Percentiles rank a stretch among this genome's conserved stretches.
Conservation (phyloP, 2,329 filamentous ascomycete genomes). For the Aspergillus pseudoglaucus region DNA sequence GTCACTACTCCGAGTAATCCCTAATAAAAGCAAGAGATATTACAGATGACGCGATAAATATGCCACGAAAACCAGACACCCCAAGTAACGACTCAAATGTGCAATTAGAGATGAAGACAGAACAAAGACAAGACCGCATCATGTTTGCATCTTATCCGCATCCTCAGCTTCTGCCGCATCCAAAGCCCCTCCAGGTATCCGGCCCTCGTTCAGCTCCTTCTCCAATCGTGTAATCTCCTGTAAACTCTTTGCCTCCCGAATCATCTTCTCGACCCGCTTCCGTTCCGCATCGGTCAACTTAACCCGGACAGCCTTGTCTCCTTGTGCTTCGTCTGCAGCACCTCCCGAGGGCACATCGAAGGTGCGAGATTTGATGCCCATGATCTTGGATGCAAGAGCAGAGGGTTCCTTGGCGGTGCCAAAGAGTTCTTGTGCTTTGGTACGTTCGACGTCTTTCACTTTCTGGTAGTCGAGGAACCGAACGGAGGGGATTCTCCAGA, state of each 20-base stretch:
- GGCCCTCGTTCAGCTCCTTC: slow-evolving; percentile 84
- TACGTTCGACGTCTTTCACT: slow-evolving; percentile 78
- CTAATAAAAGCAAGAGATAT: neutral
- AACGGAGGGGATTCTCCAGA: slow-evolving; percentile 78
- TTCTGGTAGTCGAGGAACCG: slow-evolving; percentile 90
- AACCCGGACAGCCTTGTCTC: slow-evolving; percentile 64
- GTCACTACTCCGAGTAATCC: neutral
- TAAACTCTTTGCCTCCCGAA: slow-evolving; percentile 79
- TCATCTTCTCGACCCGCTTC: slow-evolving; percentile 76
- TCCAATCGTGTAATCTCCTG: slow-evolving; percentile 86
- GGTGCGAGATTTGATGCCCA: slow-evolving; percentile 72
- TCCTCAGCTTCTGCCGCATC: slow-evolving; percentile 30
- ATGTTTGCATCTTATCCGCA: slow-evolving; percentile 32
- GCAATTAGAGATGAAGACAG: slow-evolving; percentile 22
- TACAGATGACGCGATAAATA: neutral
- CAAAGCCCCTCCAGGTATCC: slow-evolving; percentile 62
- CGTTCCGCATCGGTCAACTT: slow-evolving; percentile 85
- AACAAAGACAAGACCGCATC: slow-evolving; percentile 12
- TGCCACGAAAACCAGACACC: neutral
- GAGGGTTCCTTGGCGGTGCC: slow-evolving; percentile 72
- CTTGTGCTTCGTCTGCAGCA: slow-evolving; percentile 35
- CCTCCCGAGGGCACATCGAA: slow-evolving; percentile 50
- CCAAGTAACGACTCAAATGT: neutral
- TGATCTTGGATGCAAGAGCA: slow-evolving; percentile 74
- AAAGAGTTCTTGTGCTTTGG: slow-evolving; percentile 71